Evolutionary conservation across 176 grass and related monocot species (phyloP).

Genomic region (Oryza rufipogon): DNA sequence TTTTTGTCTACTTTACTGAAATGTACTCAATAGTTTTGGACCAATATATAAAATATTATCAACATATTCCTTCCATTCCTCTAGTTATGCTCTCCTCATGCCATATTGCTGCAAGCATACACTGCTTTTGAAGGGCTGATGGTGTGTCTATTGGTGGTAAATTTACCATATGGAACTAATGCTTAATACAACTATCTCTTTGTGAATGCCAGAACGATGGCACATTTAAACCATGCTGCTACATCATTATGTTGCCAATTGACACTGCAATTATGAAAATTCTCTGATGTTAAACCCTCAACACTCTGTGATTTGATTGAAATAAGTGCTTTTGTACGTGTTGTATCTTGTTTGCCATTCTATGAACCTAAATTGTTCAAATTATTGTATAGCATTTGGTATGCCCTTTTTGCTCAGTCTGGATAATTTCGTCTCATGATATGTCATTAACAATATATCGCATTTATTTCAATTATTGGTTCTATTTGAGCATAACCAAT

Average conservation of each 20-base stretch:
- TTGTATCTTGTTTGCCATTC: not conserved
- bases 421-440: not conserved
- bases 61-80: not conserved
- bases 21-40: not conserved
- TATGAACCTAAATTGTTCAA: not conserved
- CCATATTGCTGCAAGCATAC: slow-evolving; percentile 7
- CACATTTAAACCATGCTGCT: not conserved
- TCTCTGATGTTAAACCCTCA: not conserved
- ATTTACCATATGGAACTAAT: not conserved
- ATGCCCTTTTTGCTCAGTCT: not conserved
- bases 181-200: not conserved
- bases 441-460: not conserved
- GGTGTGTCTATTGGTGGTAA: not conserved
- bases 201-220: not conserved
- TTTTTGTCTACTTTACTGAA: not conserved
- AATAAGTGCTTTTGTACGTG: not conserved
- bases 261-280: not conserved
- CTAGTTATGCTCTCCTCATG: not conserved
- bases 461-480: slow-evolving; percentile 23
- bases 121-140: not conserved
- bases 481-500: slow-evolving; percentile 2
- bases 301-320: slow-evolving; percentile 8
- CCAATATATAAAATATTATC: not conserved
- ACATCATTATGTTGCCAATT: not conserved
- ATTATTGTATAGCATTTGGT: not conserved